A percentile compares a stretch with the other conserved stretches of the same genome.
Conservation (phyloP, 768 basidiomycete genomes). For the Phallus indusiatus region DNA sequence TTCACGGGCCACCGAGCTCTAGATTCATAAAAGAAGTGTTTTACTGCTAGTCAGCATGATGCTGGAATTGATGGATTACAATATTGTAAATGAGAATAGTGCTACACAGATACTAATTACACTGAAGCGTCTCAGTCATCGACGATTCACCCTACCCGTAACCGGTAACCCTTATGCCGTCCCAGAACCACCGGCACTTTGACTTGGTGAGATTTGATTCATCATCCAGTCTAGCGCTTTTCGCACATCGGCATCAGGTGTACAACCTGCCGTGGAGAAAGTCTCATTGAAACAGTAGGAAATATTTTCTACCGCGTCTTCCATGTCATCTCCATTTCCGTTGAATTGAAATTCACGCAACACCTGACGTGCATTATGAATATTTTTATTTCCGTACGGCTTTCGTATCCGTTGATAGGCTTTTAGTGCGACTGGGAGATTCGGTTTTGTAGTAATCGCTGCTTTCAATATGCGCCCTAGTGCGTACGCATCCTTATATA, state of each 20-base stretch:
- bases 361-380: background rate
- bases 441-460: constrained; percentile 14
- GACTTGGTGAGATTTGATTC: background rate
- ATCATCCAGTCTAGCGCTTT: background rate
- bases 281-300: background rate
- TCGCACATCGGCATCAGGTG: background rate
- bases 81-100: too few relatives aligned
- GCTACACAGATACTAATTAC: too few relatives aligned
- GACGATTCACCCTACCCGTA: too few relatives aligned
- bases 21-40: too few relatives aligned
- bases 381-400: constrained; percentile 14
- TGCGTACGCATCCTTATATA: constrained; percentile 20
- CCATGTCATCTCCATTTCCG: background rate
- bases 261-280: background rate
- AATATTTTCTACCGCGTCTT: background rate
- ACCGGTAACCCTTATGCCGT: background rate
- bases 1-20: too few relatives aligned
- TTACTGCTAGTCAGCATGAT: too few relatives aligned
- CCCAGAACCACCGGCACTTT: background rate
- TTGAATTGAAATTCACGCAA: constrained; percentile 4
- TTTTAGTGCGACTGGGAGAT: constrained; percentile 20
- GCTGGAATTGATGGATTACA: too few relatives aligned
- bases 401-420: constrained; percentile 25
- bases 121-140: background rate
- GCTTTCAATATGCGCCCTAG: constrained; percentile 22